A percentile compares a stretch with the other conserved stretches of the same genome.
Evolutionary conservation across 2,329 filamentous ascomycete species (phyloP).

Genomic region (Geosmithia morbida): DNA sequence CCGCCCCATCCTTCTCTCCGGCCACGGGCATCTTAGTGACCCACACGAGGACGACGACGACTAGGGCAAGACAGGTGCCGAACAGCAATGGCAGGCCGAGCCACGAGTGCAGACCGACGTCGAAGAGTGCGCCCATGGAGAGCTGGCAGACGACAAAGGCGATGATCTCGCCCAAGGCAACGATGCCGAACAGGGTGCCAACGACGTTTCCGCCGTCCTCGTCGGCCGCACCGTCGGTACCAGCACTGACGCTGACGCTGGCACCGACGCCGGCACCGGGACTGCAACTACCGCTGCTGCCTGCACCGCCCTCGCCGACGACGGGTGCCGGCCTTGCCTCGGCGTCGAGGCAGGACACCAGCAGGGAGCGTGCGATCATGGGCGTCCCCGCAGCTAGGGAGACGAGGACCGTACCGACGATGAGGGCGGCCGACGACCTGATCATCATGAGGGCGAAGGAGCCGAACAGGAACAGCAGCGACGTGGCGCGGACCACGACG

Average conservation of each 20-base stretch:
- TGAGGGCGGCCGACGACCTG: slow-evolving; percentile 6
- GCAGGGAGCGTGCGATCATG: slow-evolving; percentile 10
- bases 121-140: slow-evolving; percentile 10
- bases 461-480: slow-evolving; percentile 8
- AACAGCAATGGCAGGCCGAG: slow-evolving; percentile 10
- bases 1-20: not conserved
- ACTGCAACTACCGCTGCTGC: not conserved
- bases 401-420: slow-evolving; percentile 8
- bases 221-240: no score
- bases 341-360: slow-evolving; percentile 5
- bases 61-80: slow-evolving; percentile 4
- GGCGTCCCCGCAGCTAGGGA: slow-evolving; percentile 11
- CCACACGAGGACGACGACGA: slow-evolving; percentile 7
- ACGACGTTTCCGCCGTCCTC: slow-evolving; percentile 3
- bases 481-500: slow-evolving; percentile 7
- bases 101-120: slow-evolving; percentile 9
- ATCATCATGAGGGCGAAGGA: slow-evolving; percentile 10
- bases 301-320: not conserved
- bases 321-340: not conserved
- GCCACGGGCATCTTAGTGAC: slow-evolving; percentile 2
- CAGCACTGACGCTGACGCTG: no score
- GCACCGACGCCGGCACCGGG: no score
- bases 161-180: slow-evolving; percentile 11
- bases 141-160: slow-evolving; percentile 8
- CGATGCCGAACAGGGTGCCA: slow-evolving; percentile 10